Evolutionary conservation across 495 filamentous ascomycete species (phyloP), one percentile per base, ranked within the genome.

Genomic region (Lindgomyces ingoldianus): DNA sequence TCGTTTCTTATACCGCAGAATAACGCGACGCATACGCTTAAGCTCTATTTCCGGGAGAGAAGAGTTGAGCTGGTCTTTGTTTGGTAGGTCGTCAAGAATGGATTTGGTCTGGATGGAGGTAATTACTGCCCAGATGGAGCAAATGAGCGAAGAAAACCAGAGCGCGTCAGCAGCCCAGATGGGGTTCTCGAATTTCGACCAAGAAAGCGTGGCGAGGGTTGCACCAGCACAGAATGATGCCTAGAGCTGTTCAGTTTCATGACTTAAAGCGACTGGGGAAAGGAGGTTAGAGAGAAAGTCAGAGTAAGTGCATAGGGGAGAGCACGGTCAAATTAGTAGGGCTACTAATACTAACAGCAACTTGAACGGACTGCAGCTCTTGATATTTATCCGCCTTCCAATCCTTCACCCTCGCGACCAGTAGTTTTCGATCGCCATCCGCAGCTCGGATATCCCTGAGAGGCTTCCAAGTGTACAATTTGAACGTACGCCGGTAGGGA

Each of bases 311-410:
- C n/a, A n/a, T n/a, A n/a, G n/a, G n/a, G n/a, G n/a, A n/a, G n/a
- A n/a, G n/a, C n/a, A n/a, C n/a, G n/a, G n/a, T n/a, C n/a, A n/a
- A n/a, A n/a, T n/a, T n/a, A n/a, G n/a, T n/a, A n/a, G 26, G 42
- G 18, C 10, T 19, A 3, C 22, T 19, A 9, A 26, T 19, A 53
- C 65, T 25, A 26, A 68, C 66, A 18, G 66, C 66, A 24, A 69
- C 66, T 50, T 69, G 66, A 12, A 64, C 66, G 11, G 66, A 69
- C 25, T 69, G 60, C 11, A 69, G 60, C 45, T 69, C 66, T 25
- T 42, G 12, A 26, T 69, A 69, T 48, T 69, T 69, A 25, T 60
- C 56, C 19, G 33, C 47, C 50, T 64, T 69, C 30, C 30, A 69
- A 21, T 69, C 60, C 41, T 42, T 3, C 2, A 60, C 60, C 25